Evolutionary conservation across 352 stramenopile species (phyloP), one percentile per base, ranked within the genome.

Genomic region (Pythium dissotocum): DNA sequence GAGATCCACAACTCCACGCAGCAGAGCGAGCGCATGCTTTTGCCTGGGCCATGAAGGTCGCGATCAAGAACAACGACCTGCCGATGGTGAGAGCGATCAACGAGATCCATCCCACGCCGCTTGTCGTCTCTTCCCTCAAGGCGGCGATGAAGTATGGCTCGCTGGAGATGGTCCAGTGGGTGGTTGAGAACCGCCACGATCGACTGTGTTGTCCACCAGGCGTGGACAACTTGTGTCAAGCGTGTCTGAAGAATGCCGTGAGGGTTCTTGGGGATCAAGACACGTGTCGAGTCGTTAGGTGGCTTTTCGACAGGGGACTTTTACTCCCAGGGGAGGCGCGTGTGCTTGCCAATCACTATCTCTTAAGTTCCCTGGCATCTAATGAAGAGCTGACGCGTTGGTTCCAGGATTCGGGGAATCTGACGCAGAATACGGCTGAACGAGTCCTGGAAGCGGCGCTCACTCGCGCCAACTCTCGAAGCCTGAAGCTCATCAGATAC

Each of bases 101-200:
- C 16, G 1, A 18, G 1, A 5, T 32, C 0, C 54, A 69, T 51
- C 40, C 62, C 3, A 32, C n/a, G 21, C 24, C 61, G 0, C 28
- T 68, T 18, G 35, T 42, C 1, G 28, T 68, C 5, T 33, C 14
- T 26, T 68, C 61, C 0, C 26, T 61, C 7, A 26, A 35, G 21
- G 18, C 55, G 1, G 61, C 61, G 16, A 18, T 68, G 4, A 12
- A 56, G 1, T 30, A 51, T 7, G 53, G 53, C 10, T 49, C 52
- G 8, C 30, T 61, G 4, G 30, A 61, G 42, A 24, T 57, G 14
- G 30, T 68, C 4, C 52, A 62, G 26, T 69, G 62, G 53, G 26
- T 69, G n/a, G 32, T 69, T 6, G 42, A 52, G 53, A 28, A 69
- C 44, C 62, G 62, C 16, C 13, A 21, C 4, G 62, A 69, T 33